Evolutionary conservation across 2,329 filamentous ascomycete genomes (phyloP).

Genomic region (Coniochaeta sp.): DNA sequence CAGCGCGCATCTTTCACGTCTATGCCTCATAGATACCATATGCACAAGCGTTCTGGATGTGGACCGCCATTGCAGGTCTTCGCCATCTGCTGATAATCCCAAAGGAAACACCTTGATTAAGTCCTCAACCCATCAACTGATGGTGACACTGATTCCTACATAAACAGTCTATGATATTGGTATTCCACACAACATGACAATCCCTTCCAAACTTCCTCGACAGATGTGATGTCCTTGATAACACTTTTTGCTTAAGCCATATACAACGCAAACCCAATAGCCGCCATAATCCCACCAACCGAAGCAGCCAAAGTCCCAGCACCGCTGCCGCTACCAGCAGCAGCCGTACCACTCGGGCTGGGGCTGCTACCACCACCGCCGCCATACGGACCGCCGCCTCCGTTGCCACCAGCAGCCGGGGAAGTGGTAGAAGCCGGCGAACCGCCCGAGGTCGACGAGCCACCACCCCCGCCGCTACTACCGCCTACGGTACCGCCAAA

Average conservation of each 20-base stretch:
- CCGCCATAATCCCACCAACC: neutral
- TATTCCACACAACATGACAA: neutral
- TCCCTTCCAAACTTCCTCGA: too few relatives aligned
- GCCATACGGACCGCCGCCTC: neutral
- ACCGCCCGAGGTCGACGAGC: neutral
- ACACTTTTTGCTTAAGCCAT: neutral
- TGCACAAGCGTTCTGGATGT: too few relatives aligned
- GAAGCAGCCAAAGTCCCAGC: neutral
- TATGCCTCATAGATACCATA: too few relatives aligned
- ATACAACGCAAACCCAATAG: neutral
- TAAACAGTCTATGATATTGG: neutral
- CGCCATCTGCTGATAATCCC: too few relatives aligned
- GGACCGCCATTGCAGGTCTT: too few relatives aligned
- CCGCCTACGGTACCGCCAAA: neutral
- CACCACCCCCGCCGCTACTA: neutral
- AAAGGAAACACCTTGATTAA: too few relatives aligned
- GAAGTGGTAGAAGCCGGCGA: neutral
- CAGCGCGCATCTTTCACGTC: too few relatives aligned
- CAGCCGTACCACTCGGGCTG: neutral
- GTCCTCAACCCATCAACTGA: neutral
- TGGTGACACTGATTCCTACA: neutral
- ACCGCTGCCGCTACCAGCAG: neutral
- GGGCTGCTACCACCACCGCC: neutral
- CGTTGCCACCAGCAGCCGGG: neutral
- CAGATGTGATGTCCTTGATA: too few relatives aligned